Base-by-base conservation (phyloP, 2,329 filamentous ascomycete species). In the Alternaria hordeiaustralica region DNA sequence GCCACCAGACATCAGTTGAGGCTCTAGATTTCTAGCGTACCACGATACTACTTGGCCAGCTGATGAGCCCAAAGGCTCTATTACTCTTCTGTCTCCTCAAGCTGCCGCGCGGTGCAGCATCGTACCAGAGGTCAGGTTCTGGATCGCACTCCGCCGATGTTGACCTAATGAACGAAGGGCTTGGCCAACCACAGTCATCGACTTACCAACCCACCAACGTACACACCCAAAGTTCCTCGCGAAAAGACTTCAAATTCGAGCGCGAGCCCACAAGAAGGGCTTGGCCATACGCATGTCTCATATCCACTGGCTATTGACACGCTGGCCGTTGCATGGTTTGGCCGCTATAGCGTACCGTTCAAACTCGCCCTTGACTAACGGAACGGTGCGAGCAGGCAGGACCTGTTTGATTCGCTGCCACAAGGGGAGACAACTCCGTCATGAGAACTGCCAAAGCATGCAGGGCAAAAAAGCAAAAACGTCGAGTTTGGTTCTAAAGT, bases 341-440 rank as follows among this genome's bases (percentile, higher is more conserved):
- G 30, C 28, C 49, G 49, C 33, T 55, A 45, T 56, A 56, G 58
- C 43, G 43, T 60, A 49, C 51, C 58, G 21, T 56, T 20, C 21
- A 43, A 33, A 20, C 20, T 30, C 44, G 43, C 12, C 55, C 50
- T 60, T 26, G 21, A 54, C 51, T 43, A 56, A 55, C 58, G 51
- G 58, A 60, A 60, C 58, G 51, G 58, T 47, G 58, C 50, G 50
- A 55, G 58, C 18, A 46, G 28, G 18, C 26, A 41, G 47, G 43
- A 55, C 47, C 33, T 28, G 43, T 44, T 45, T 45, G 28, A 45
- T 54, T 55, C 51, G 50, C 26, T 49, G 50, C 18, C 25, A 56
- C n/a, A 26, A 43, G 30, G 54, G 43, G 54, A 56, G 28, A 26
- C 28, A 56, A 30, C 43, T 56, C 46, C 55, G 54, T 58, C 54